Base-by-base conservation (phyloP, 768 basidiomycete genomes). In the Boletellus emodensis region DNA sequence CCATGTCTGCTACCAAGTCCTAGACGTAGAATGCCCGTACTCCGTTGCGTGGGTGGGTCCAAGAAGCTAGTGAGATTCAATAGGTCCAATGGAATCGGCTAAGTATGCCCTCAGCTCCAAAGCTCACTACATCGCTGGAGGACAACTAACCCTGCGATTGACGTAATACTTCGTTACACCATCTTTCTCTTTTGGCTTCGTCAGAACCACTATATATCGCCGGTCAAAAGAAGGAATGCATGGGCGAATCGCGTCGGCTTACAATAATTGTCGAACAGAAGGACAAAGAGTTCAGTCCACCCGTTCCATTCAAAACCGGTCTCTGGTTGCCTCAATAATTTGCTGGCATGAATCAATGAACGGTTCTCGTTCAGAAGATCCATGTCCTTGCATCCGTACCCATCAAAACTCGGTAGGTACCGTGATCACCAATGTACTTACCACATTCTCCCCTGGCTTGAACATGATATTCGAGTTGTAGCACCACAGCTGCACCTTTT, bases 221-320 rank as follows among this genome's bases (percentile, higher is more conserved):
- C 15, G 18, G 26, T 65, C 34, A 72, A 39, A 17, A 39, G 20
- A n/a, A 41, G n/a, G 26, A 12, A 10, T 14, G 11, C 18, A 14
- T 0, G 14, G 7, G 20, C 0, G 24, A 22, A 24, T 30, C 10
- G 34, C n/a, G 14, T 13, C 24, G 13, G 71, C 90, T 68, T 52
- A 92, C 93, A 68, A 60, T 97, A 99, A 61, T 98, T 93, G 68
- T 99, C 96, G 59, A 99, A 96, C 3, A 99, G 73, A 46, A 97
- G 75, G 8, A 95, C 87, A 54, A 85, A 88, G 7, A 95, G 77
- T 67, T 97, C 94, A 39, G 82, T 84, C 90, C 92, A 95, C 37
- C 86, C 89, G 54, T 80, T 90, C 84, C 85, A 89, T 65, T 87
- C 86, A 55, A 93, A 82, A 12, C 89, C 90, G 28, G 85, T 84